phyloP scores from a whole-genome alignment of 2,329 filamentous ascomycete genomes.

The Colletotrichum noveboracense region DNA sequence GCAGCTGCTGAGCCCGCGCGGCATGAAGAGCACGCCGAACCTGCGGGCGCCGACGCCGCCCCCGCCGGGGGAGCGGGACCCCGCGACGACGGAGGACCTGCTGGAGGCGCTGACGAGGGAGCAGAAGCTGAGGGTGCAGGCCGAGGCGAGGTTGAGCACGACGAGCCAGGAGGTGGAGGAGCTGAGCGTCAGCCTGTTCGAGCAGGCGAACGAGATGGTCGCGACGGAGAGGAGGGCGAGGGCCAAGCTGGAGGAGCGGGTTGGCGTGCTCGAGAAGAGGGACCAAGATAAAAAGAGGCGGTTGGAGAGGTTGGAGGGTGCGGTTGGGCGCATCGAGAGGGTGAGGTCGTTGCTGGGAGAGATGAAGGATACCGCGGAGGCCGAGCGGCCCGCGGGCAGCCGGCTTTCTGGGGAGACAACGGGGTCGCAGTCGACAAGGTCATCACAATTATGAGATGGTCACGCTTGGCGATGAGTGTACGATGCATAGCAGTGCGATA shows the following conservation, averaged over 20 bases:
- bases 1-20: slow-evolving; percentile 42
- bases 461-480: background rate
- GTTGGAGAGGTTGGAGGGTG: slow-evolving; percentile 73
- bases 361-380: background rate
- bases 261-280: slow-evolving; percentile 71
- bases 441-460: background rate
- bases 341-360: slow-evolving; percentile 65
- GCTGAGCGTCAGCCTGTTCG: slow-evolving; percentile 75
- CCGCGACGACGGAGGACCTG: slow-evolving; percentile 53
- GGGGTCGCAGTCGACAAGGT: background rate
- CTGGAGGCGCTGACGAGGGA: slow-evolving; percentile 70
- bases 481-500: background rate
- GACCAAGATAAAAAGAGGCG: slow-evolving; percentile 73
- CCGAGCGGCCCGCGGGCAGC: background rate
- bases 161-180: slow-evolving; percentile 80
- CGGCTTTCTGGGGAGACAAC: background rate
- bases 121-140: slow-evolving; percentile 68
- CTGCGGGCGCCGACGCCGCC: slow-evolving; percentile 29
- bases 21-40: slow-evolving; percentile 51
- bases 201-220: slow-evolving; percentile 89
- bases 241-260: slow-evolving; percentile 73
- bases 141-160: slow-evolving; percentile 70
- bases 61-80: slow-evolving; percentile 25
- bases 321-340: slow-evolving; percentile 73
- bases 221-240: slow-evolving; percentile 75